Evolutionary conservation across 1,139 yeast species (phyloP).

Genomic region (Blastobotrys arbuscula): DNA sequence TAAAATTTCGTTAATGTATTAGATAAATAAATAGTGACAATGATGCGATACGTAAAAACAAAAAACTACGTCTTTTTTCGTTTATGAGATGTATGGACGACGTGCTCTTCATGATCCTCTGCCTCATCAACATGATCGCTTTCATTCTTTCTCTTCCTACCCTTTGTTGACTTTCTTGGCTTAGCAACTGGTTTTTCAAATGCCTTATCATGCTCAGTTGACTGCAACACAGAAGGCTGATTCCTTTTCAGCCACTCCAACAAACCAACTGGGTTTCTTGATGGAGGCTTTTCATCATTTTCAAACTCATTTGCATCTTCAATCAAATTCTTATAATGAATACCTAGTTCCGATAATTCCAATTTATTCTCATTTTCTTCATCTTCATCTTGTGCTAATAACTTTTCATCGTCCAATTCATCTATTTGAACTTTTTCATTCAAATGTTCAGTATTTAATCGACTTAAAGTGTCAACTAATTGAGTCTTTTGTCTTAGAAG

Average conservation of each 20-base stretch:
- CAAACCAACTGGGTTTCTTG: conserved; percentile 26
- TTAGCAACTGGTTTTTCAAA: conserved; percentile 6
- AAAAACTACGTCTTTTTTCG: not conserved
- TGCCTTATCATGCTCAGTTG: conserved; percentile 1
- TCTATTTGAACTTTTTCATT: conserved; percentile 9
- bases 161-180: conserved; percentile 5
- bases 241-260: conserved; percentile 28
- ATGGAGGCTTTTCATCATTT: conserved; percentile 24
- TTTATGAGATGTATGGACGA: not conserved
- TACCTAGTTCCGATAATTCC: conserved; percentile 16
- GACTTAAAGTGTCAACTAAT: conserved; percentile 23
- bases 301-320: conserved; percentile 22
- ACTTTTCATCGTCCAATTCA: conserved; percentile 11
- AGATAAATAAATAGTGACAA: too few relatives aligned
- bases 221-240: conserved; percentile 21
- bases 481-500: conserved; percentile 25
- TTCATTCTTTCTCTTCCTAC: conserved; percentile 1
- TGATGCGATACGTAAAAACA: too few relatives aligned
- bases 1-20: too few relatives aligned
- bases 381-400: not conserved
- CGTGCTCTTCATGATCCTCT: conserved; percentile 2
- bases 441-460: conserved; percentile 19
- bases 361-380: not conserved
- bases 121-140: not conserved
- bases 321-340: conserved; percentile 17